Evolutionary conservation across 768 basidiomycete species (phyloP).

Genomic region (Pleurotus ostreatus): DNA sequence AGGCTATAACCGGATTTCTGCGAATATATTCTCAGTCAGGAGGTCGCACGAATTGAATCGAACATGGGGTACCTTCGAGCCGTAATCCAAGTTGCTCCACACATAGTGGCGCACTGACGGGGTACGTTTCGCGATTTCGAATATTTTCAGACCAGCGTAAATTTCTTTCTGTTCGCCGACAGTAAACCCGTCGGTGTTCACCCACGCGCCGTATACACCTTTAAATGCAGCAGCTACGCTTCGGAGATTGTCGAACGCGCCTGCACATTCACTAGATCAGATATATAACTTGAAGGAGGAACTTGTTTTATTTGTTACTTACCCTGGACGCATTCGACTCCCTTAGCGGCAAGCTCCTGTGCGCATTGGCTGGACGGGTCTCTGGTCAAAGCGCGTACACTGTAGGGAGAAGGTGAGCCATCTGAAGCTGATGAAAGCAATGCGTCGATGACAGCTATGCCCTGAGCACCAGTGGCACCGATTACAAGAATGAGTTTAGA

Average conservation of each 20-base stretch:
- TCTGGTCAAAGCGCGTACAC: conserved; percentile 38
- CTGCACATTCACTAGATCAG: conserved; percentile 13
- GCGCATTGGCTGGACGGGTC: conserved; percentile 28
- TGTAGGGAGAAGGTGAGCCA: conserved; percentile 36
- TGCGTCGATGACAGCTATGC: conserved; percentile 32
- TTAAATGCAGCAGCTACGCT: conserved; percentile 26
- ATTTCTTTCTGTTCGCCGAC: conserved; percentile 37
- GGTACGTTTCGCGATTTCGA: conserved; percentile 32
- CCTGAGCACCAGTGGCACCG: conserved; percentile 44
- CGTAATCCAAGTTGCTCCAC: conserved; percentile 39
- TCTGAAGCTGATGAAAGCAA: conserved; percentile 29
- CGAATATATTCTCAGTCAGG: neutral
- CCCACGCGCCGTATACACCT: conserved; percentile 36
- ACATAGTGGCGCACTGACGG: conserved; percentile 32
- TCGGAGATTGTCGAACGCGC: conserved; percentile 27
- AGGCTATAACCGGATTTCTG: conserved; percentile 21
- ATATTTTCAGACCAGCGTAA: conserved; percentile 34
- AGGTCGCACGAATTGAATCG: neutral
- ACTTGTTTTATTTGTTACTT: neutral
- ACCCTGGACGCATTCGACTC: conserved; percentile 36
- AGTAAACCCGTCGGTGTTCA: conserved; percentile 37
- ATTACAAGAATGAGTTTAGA: conserved; percentile 38
- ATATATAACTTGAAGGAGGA: too few species aligned
- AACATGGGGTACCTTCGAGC: conserved; percentile 26
- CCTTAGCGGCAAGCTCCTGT: conserved; percentile 27